Evolutionary conservation across 2,329 filamentous ascomycete genomes (phyloP), one percentile per base, ranked within the genome.

Genomic region (Dactylonectria macrodidyma): DNA sequence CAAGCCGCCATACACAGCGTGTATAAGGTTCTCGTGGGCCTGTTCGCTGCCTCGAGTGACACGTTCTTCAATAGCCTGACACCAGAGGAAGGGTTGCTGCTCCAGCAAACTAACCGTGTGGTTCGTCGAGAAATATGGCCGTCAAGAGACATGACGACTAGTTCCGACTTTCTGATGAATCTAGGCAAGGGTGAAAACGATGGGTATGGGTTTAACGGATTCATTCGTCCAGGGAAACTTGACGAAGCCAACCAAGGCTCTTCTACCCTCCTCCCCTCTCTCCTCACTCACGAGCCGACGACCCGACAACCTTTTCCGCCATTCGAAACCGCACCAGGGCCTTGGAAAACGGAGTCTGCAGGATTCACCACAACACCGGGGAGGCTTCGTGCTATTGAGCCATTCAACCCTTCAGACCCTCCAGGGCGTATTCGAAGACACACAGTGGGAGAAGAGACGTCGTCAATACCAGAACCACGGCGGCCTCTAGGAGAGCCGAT

Each of bases 1-100:
- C 67, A 68, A 52, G 65, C 58, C 46, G 72, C 75, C 4, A 85
- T 87, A 76, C 83, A 86, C 58, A 83, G 82, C 54, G 83, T 87
- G 6, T 86, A 88, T 73, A 86, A 87, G 71, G 83, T 80, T 3
- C 76, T 89, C 5, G 87, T 88, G 9, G 82, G 82, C 41, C 76
- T 86, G 3, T 87, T 88, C 71, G 79, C 81, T 2, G 80, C 78
- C 68, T 84, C 81, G 2, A 81, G 81, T 11, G 86, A 89, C 59
- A 81, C 82, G 1, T 75, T 81, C 2, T 78, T 80, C 12, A 73
- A 78, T 12, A 82, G 83, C 6, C 70, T 87, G 62, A 80, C 81
- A n/a, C 80, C 81, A 3, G 84, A 84, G 5, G 86, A 89, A 63
- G 80, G 81, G 16, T 80, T 81, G 9, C 73, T 87, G 9, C 78